These are phyloP conservation scores for Cyclotella baltica DNA, from an alignment of 108 stramenopile species.

Conservation along the genomic window DNA sequence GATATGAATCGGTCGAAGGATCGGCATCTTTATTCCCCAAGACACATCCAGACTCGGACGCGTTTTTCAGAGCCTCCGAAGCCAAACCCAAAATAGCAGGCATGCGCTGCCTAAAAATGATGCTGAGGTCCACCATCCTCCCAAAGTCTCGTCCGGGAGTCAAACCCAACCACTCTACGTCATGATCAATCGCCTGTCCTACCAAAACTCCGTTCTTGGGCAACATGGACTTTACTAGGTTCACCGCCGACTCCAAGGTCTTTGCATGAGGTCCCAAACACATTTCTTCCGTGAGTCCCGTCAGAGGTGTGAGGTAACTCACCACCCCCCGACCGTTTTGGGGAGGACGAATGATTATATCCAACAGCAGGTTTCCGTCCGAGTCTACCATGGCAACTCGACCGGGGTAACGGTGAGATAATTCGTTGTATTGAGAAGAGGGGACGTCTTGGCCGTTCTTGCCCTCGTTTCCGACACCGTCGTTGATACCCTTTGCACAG, in stretches of 20 bases:
- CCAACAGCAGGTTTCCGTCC: conserved; percentile 47
- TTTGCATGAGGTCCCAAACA: conserved; percentile 39
- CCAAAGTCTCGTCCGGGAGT: conserved; percentile 51
- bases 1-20: conserved; percentile 30
- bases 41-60: background rate
- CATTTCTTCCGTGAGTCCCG: conserved; percentile 50
- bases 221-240: conserved; percentile 29
- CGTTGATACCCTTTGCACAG: conserved; percentile 49
- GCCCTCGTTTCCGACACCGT: conserved; percentile 43
- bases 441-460: conserved; percentile 27
- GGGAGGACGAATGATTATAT: conserved; percentile 45
- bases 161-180: conserved; percentile 60
- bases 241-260: conserved; percentile 45
- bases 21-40: conserved; percentile 2
- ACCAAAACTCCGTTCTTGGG: conserved; percentile 57
- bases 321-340: conserved; percentile 42
- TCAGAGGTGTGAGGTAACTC: conserved; percentile 59
- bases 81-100: conserved; percentile 30
- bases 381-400: conserved; percentile 59
- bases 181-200: conserved; percentile 61
- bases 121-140: conserved; percentile 44
- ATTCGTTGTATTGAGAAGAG: conserved; percentile 37
- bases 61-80: conserved; percentile 33
- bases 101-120: conserved; percentile 54
- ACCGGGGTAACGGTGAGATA: conserved; percentile 50